Evolutionary conservation across 176 grass and related monocot genomes (phyloP).

Genomic region (Lolium multiflorum): DNA sequence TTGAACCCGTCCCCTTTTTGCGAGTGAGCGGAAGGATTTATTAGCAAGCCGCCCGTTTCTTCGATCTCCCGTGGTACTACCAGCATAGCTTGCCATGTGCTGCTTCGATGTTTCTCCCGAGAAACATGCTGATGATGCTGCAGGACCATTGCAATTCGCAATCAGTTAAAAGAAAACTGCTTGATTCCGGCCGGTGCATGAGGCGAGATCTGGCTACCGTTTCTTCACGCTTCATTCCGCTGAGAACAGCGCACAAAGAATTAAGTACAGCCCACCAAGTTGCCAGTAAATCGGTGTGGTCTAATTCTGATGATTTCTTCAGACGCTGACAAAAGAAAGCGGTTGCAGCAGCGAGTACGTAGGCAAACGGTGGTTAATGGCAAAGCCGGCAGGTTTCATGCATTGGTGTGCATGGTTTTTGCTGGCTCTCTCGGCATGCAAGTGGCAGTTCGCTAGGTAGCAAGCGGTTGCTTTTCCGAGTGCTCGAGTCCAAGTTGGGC

Average conservation of each 20-base stretch:
- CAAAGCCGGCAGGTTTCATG: slow-evolving; percentile 28
- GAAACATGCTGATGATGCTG: neutral
- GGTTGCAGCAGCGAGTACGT: neutral
- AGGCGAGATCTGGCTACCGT: neutral
- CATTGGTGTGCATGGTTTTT: neutral
- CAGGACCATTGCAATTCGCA: neutral
- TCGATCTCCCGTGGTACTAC: neutral
- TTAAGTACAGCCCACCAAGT: neutral
- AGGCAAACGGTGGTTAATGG: slow-evolving; percentile 13
- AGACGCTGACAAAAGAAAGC: neutral
- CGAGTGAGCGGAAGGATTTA: neutral
- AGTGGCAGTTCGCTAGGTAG: neutral
- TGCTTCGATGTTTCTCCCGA: neutral
- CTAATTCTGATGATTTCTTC: neutral
- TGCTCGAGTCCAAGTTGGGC: slow-evolving; percentile 38
- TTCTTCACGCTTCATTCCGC: slow-evolving; percentile 5
- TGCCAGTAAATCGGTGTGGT: neutral
- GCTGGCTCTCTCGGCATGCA: neutral
- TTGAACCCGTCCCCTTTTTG: slow-evolving; percentile 6
- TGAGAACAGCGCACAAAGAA: neutral
- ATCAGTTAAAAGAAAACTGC: neutral
- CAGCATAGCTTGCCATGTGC: slow-evolving; percentile 21
- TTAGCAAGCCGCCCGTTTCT: too few species aligned
- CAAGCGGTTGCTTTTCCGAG: neutral
- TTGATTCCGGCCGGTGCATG: neutral